phyloP scores from a whole-genome alignment of 495 filamentous ascomycete species.

The Penicillium ochrochloron region DNA sequence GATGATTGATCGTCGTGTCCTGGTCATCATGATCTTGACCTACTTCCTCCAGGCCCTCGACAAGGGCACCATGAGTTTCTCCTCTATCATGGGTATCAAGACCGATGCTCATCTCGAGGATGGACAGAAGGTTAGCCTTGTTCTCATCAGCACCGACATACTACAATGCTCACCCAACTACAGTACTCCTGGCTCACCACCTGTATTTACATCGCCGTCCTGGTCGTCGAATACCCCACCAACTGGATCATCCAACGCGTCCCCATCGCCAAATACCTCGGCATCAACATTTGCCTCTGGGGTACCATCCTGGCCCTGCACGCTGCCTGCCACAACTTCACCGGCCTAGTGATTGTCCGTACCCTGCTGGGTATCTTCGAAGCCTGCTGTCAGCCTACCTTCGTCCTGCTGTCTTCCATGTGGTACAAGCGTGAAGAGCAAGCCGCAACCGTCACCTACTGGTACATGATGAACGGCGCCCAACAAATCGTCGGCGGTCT shows the following conservation, averaged over 20 bases:
- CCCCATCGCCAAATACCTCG: constrained; percentile 65
- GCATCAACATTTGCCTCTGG: constrained; percentile 66
- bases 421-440: constrained; percentile 76
- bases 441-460: constrained; percentile 66
- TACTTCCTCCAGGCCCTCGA: constrained; percentile 78
- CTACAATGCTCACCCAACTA: neutral
- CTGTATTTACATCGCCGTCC: constrained; percentile 59
- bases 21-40: constrained; percentile 53
- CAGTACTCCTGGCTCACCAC: constrained; percentile 59
- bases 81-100: constrained; percentile 70
- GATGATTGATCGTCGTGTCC: constrained; percentile 60
- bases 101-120: constrained; percentile 55
- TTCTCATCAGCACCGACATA: neutral
- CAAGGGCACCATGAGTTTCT: constrained; percentile 71
- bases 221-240: constrained; percentile 61
- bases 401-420: constrained; percentile 67
- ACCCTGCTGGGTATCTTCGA: constrained; percentile 72
- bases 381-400: constrained; percentile 63
- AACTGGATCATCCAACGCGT: constrained; percentile 62
- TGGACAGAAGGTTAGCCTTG: constrained; percentile 50
- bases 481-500: constrained; percentile 61
- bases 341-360: constrained; percentile 58
- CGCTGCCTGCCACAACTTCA: constrained; percentile 61
- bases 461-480: constrained; percentile 72
- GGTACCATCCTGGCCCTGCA: constrained; percentile 60